These are phyloP conservation scores for Stachybotrys chlorohalonatus DNA, from an alignment of 2,329 filamentous ascomycete species.

Conservation along the genomic window DNA sequence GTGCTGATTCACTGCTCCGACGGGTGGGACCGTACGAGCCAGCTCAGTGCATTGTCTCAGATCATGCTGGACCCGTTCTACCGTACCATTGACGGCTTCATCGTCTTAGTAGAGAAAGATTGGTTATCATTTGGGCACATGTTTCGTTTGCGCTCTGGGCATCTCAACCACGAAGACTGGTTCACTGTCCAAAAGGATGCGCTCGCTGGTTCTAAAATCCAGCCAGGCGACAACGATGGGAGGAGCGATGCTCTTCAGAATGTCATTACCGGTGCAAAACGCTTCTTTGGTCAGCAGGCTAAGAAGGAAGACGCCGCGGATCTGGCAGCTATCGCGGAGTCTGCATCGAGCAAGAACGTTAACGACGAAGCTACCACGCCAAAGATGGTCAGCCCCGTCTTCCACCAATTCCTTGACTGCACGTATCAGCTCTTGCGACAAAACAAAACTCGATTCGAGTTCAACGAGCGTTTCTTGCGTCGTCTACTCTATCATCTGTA, in stretches of 20 bases:
- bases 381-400: conserved; percentile 92
- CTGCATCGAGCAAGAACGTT: conserved; percentile 28
- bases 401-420: conserved; percentile 94
- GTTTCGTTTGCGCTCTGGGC: conserved; percentile 87
- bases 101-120: conserved; percentile 91
- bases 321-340: conserved; percentile 40
- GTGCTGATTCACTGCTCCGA: conserved; percentile 97
- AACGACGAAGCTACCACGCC: conserved; percentile 63
- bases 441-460: conserved; percentile 84
- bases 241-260: conserved; percentile 74
- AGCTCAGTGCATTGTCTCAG: conserved; percentile 84
- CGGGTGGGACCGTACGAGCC: conserved; percentile 95
- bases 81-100: conserved; percentile 87
- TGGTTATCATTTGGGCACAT: conserved; percentile 98
- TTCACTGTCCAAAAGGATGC: conserved; percentile 79
- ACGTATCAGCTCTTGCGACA: conserved; percentile 86
- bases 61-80: conserved; percentile 94
- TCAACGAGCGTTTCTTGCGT: conserved; percentile 86
- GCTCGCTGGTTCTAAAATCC: conserved; percentile 54
- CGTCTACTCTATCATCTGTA: conserved; percentile 89
- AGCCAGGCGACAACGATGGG: conserved; percentile 52
- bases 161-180: conserved; percentile 86
- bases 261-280: conserved; percentile 76
- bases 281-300: conserved; percentile 68
- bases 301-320: conserved; percentile 54